Conservation (phyloP, 2,329 filamentous ascomycete species). For the Trichophyton verrucosum region DNA sequence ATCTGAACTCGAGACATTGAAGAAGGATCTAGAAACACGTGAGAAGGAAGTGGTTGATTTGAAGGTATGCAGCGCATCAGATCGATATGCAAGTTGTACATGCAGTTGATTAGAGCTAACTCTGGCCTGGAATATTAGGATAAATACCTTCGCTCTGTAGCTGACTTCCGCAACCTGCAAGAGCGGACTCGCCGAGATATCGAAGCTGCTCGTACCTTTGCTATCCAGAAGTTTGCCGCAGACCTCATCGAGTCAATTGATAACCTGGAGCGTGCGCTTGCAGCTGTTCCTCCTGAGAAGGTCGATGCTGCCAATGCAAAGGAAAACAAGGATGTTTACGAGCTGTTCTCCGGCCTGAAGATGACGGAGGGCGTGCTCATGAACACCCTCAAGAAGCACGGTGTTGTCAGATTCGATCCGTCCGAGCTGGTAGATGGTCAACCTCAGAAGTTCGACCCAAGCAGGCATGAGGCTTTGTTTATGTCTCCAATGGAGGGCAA, state of each 20-base stretch:
- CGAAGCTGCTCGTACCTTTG: conserved; percentile 76
- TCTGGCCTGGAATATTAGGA: conserved; percentile 46
- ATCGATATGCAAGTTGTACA: neutral
- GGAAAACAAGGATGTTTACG: conserved; percentile 57
- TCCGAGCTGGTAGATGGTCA: conserved; percentile 35
- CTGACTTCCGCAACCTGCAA: conserved; percentile 96
- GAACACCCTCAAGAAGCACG: conserved; percentile 82
- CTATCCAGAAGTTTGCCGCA: conserved; percentile 85
- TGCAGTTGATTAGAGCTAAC: neutral
- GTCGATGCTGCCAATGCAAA: conserved; percentile 45
- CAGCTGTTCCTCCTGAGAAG: conserved; percentile 64
- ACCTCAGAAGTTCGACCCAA: conserved; percentile 85
- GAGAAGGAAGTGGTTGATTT: conserved; percentile 64
- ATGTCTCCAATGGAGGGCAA: conserved; percentile 78
- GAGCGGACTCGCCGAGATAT: conserved; percentile 86
- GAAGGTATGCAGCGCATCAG: conserved; percentile 53
- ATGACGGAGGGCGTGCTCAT: conserved; percentile 91
- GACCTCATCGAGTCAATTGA: conserved; percentile 92
- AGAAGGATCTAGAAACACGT: conserved; percentile 59
- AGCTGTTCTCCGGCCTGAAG: conserved; percentile 77
- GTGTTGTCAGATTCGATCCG: conserved; percentile 79
- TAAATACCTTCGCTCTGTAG: conserved; percentile 83
- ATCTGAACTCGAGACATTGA: conserved; percentile 36
- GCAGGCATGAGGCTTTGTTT: conserved; percentile 92
- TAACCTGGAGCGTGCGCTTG: conserved; percentile 88